phyloP scores from a whole-genome alignment of 2,329 filamentous ascomycete genomes.

The Fusarium sulawesiense region DNA sequence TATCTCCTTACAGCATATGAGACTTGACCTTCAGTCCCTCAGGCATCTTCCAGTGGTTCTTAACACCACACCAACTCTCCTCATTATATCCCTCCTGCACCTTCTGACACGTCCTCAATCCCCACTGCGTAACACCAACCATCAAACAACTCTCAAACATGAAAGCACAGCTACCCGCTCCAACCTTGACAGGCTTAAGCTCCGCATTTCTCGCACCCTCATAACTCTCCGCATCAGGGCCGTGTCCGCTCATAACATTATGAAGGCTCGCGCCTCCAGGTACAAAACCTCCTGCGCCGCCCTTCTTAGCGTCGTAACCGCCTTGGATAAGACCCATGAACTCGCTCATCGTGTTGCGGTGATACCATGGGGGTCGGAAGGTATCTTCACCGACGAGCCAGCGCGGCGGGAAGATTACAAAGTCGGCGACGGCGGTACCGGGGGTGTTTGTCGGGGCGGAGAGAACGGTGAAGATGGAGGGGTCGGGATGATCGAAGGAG shows the following conservation, averaged over 20 bases:
- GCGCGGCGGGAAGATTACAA: conserved; percentile 77
- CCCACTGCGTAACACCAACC: conserved; percentile 79
- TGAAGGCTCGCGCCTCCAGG: conserved; percentile 72
- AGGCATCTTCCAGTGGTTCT: conserved; percentile 68
- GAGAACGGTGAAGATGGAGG: conserved; percentile 79
- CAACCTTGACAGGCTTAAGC: conserved; percentile 67
- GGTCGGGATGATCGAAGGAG: conserved; percentile 82
- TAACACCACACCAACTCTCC: conserved; percentile 81
- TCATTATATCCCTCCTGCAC: conserved; percentile 77
- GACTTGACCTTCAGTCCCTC: conserved; percentile 49
- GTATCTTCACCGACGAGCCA: conserved; percentile 78
- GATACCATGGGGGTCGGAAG: conserved; percentile 79
- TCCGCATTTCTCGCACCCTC: conserved; percentile 67
- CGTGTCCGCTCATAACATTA: conserved; percentile 77
- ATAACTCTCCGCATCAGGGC: conserved; percentile 68
- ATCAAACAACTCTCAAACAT: conserved; percentile 78
- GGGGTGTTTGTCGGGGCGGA: conserved; percentile 70
- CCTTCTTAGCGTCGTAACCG: conserved; percentile 72
- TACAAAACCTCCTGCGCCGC: conserved; percentile 63
- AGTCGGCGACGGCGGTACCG: conserved; percentile 75
- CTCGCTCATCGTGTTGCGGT: conserved; percentile 75
- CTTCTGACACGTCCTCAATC: conserved; percentile 67
- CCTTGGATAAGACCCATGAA: conserved; percentile 71
- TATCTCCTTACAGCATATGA: conserved; percentile 28
- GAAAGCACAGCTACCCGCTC: conserved; percentile 71